Evolutionary conservation across 345 rosid species (phyloP).

Genomic region (Gossypium stocksii): DNA sequence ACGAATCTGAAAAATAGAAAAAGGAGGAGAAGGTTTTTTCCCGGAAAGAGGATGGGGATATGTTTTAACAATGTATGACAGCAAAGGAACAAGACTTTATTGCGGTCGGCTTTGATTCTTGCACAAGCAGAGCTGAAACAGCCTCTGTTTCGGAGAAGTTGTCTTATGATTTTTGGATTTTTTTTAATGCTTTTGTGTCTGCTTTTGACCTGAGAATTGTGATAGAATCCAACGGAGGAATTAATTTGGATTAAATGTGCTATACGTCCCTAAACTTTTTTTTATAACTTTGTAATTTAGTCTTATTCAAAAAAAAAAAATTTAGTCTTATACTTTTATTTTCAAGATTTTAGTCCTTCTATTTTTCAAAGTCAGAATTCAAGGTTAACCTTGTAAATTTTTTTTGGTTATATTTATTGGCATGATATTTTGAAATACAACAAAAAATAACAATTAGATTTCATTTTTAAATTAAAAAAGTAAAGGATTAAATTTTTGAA

Average conservation of each 20-base stretch:
- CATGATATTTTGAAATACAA: too few species aligned
- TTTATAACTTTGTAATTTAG: too few species aligned
- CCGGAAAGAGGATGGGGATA: constrained; percentile 24
- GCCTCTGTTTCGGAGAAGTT: constrained; percentile 15
- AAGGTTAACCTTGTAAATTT: too few species aligned
- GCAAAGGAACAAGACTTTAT: constrained; percentile 25
- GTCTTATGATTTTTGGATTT: not conserved
- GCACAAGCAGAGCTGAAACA: not conserved
- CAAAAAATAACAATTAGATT: too few species aligned
- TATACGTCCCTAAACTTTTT: too few species aligned
- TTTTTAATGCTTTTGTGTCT: not conserved
- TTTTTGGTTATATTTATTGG: too few species aligned
- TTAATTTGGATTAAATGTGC: not conserved
- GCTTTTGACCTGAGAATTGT: not conserved
- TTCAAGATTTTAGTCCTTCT: too few species aligned
- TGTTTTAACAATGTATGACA: constrained; percentile 24
- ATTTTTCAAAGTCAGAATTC: too few species aligned
- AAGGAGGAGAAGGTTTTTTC: constrained; percentile 20
- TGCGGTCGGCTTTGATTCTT: constrained; percentile 24
- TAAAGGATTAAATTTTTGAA: too few species aligned
- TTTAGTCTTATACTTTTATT: too few species aligned
- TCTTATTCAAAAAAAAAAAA: too few species aligned
- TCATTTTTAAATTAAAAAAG: too few species aligned
- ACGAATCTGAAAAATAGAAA: not conserved
- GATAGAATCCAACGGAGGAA: not conserved